These are phyloP conservation scores for Amborella trichopoda DNA, from an alignment of 164 flowering plant genomes.

Conservation along the genomic window DNA sequence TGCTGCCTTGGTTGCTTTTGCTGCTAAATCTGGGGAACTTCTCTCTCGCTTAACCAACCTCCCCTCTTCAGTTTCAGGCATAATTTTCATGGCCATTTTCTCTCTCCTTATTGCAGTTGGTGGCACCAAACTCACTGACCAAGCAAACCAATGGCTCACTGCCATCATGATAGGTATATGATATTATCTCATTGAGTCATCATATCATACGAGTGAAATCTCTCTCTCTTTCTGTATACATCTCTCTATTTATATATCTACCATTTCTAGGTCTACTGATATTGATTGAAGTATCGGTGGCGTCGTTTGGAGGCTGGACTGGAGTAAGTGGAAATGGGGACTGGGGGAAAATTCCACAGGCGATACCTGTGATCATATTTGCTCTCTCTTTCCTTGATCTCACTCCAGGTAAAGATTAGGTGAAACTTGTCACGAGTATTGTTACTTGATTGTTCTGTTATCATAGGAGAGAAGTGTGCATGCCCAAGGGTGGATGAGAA, in stretches of 20 bases:
- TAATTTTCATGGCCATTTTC: constrained; percentile 39
- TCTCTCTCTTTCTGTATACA: too few relatives aligned
- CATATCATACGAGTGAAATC: too few relatives aligned
- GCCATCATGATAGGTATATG: constrained; percentile 45
- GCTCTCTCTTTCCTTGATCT: constrained; percentile 67
- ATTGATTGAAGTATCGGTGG: constrained; percentile 43
- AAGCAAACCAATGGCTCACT: constrained; percentile 66
- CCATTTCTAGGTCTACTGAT: constrained; percentile 41
- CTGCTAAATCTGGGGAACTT: constrained; percentile 60
- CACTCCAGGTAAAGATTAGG: constrained; percentile 36
- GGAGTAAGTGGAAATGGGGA: constrained; percentile 30
- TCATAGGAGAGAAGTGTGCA: too few relatives aligned
- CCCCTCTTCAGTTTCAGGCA: constrained; percentile 39
- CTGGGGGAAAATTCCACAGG: constrained; percentile 52
- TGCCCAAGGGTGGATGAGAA: too few relatives aligned
- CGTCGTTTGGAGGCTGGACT: constrained; percentile 51
- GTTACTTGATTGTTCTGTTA: too few relatives aligned
- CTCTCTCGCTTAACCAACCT: constrained; percentile 35
- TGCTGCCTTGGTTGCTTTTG: constrained; percentile 54
- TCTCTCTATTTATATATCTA: too few relatives aligned
- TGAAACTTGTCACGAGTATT: neutral
- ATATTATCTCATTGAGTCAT: too few relatives aligned
- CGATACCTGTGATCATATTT: constrained; percentile 63
- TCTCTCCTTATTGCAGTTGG: constrained; percentile 46
- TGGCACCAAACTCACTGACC: constrained; percentile 48